phyloP scores from a whole-genome alignment of 345 rosid species.

The Balakata baccata region DNA sequence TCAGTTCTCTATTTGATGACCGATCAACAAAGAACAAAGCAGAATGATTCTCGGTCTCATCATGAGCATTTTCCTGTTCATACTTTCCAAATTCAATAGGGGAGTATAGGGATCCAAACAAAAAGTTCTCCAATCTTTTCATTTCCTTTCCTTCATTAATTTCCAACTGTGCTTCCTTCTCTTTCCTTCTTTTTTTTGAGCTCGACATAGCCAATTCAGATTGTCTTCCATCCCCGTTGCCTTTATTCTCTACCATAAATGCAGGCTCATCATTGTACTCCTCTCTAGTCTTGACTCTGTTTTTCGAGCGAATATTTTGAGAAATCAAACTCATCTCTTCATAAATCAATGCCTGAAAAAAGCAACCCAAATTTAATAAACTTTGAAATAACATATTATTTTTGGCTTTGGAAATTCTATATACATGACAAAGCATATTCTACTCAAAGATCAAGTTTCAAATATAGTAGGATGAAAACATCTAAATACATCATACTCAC shows the following conservation, averaged over 20 bases:
- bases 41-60: constrained; percentile 33
- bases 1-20: constrained; percentile 31
- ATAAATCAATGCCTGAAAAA: constrained; percentile 16
- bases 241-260: constrained; percentile 24
- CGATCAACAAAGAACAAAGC: constrained; percentile 60
- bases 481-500: not conserved
- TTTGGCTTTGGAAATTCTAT: not conserved
- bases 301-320: constrained; percentile 47
- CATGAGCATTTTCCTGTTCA: constrained; percentile 27
- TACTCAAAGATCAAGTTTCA: not conserved
- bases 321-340: constrained; percentile 61
- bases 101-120: constrained; percentile 74
- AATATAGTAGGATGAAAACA: not conserved
- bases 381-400: not conserved
- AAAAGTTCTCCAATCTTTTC: constrained; percentile 64
- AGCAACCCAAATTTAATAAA: not conserved
- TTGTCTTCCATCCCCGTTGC: constrained; percentile 31
- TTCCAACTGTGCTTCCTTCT: constrained; percentile 41
- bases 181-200: constrained; percentile 61
- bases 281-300: constrained; percentile 31
- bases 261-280: constrained; percentile 31
- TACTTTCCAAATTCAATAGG: constrained; percentile 71
- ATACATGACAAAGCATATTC: not conserved
- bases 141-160: constrained; percentile 55
- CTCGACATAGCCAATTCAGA: constrained; percentile 32